Conservation (phyloP, 2,329 filamentous ascomycete genomes). For the Stemphylium beticola region DNA sequence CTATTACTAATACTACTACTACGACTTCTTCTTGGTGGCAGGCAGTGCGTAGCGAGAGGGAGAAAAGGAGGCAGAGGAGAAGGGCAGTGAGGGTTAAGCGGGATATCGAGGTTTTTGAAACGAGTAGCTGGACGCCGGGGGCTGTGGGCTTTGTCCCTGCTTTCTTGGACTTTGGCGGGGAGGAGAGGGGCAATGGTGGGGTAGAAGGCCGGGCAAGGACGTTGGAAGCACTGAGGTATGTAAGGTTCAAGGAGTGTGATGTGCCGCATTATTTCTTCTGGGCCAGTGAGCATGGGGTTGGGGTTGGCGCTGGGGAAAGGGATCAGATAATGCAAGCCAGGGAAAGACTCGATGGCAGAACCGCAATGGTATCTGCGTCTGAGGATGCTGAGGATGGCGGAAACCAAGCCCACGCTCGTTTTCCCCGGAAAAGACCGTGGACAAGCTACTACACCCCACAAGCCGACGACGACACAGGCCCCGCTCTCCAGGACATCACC, state of each 20-base stretch:
- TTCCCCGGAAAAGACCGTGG: too few relatives aligned
- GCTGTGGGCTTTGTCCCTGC: slow-evolving; percentile 35
- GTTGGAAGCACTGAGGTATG: slow-evolving; percentile 34
- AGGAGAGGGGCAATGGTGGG: not conserved
- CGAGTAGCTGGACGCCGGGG: slow-evolving; percentile 23
- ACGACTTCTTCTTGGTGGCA: too few relatives aligned
- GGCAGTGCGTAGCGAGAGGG: not conserved
- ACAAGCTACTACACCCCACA: too few relatives aligned
- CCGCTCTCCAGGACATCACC: too few relatives aligned
- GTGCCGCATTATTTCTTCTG: slow-evolving; percentile 46
- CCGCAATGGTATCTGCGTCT: not conserved
- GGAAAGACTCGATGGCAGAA: not conserved
- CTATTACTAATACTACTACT: too few relatives aligned
- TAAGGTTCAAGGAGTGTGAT: slow-evolving; percentile 35
- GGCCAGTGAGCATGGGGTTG: slow-evolving; percentile 16
- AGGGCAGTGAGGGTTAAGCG: slow-evolving; percentile 16
- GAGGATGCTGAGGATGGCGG: not conserved
- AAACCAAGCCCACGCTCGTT: too few relatives aligned
- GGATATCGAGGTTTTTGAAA: slow-evolving; percentile 30
- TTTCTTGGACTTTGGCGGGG: slow-evolving; percentile 28
- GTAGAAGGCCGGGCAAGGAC: not conserved
- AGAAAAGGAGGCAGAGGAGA: slow-evolving; percentile 13
- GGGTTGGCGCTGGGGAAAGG: not conserved
- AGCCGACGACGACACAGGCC: too few relatives aligned
- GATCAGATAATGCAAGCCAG: slow-evolving; percentile 9